Percentiles rank a stretch among this genome's conserved stretches.
Evolutionary conservation across 768 basidiomycete species (phyloP).

Genomic region (Galerina marginata): DNA sequence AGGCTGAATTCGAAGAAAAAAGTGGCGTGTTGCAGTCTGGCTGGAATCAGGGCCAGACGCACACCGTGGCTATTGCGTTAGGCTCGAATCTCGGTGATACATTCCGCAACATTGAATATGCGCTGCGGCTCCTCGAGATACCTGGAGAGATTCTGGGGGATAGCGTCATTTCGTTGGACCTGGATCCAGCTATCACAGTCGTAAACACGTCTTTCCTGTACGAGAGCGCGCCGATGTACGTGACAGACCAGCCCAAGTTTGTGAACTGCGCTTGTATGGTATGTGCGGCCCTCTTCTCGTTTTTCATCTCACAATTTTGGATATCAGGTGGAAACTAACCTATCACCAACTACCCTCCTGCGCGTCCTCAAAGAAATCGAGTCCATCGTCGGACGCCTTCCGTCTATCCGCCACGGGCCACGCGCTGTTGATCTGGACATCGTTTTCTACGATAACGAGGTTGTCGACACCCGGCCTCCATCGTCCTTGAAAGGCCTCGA

Average conservation of each 20-base stretch:
- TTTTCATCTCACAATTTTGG: background rate
- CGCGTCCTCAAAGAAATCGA: conserved; percentile 77
- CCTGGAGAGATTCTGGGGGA: conserved; percentile 37
- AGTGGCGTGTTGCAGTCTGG: background rate
- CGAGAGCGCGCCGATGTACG: conserved; percentile 95
- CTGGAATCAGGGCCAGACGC: background rate
- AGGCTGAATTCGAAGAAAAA: background rate
- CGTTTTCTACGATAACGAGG: conserved; percentile 66
- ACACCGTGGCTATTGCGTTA: conserved; percentile 70
- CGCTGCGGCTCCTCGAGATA: conserved; percentile 72
- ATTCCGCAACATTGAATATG: conserved; percentile 79
- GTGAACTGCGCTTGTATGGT: conserved; percentile 91
- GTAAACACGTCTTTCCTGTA: conserved; percentile 89
- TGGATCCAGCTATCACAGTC: conserved; percentile 43
- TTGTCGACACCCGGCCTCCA: conserved; percentile 62
- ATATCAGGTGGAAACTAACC: conserved; percentile 75
- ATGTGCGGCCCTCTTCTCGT: conserved; percentile 32
- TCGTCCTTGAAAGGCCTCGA: conserved; percentile 43
- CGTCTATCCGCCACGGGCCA: conserved; percentile 84
- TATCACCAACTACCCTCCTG: conserved; percentile 65
- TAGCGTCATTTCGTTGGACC: background rate
- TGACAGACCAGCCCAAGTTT: conserved; percentile 86
- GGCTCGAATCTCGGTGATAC: conserved; percentile 93
- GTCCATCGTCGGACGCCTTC: conserved; percentile 72
- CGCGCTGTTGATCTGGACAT: conserved; percentile 91